These are phyloP conservation scores for Solanum tarijense DNA, from an alignment of 257 asterid genomes.

Conservation along the genomic window DNA sequence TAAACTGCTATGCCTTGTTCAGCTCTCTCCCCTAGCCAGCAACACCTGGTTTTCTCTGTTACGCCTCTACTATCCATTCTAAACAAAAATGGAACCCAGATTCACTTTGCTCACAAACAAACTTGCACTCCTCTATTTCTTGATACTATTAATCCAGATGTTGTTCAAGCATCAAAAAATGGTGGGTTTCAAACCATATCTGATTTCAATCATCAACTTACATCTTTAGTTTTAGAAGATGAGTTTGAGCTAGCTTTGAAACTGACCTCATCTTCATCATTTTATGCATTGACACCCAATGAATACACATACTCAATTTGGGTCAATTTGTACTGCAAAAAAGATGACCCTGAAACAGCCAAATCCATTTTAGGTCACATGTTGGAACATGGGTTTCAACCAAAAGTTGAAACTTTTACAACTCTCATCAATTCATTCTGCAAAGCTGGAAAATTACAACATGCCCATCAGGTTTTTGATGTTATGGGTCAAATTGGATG, in stretches of 20 bases:
- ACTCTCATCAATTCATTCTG: conserved; percentile 44
- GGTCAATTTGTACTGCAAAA: conserved; percentile 41
- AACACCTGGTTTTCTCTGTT: background rate
- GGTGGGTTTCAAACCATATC: conserved; percentile 24
- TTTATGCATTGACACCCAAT: conserved; percentile 25
- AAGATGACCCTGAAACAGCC: conserved; percentile 30
- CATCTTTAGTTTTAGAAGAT: conserved; percentile 26
- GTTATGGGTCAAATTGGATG: conserved; percentile 41
- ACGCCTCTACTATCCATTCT: background rate
- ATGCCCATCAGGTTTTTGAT: conserved; percentile 54
- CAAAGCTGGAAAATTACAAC: conserved; percentile 36
- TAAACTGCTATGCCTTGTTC: background rate
- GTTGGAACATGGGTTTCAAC: conserved; percentile 40
- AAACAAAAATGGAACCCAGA: background rate
- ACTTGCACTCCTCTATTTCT: background rate
- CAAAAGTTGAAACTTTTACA: conserved; percentile 53
- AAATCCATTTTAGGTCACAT: conserved; percentile 23
- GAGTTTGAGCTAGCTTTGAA: conserved; percentile 43
- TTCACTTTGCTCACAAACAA: background rate
- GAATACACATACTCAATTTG: conserved; percentile 32
- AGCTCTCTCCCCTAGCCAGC: background rate
- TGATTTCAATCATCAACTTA: conserved; percentile 26
- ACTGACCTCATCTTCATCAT: conserved; percentile 20
- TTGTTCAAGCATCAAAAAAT: conserved; percentile 15
- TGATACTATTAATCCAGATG: conserved; percentile 2